Conservation (phyloP, 75 land plant genomes). For the Adiantum capillusveneris region DNA sequence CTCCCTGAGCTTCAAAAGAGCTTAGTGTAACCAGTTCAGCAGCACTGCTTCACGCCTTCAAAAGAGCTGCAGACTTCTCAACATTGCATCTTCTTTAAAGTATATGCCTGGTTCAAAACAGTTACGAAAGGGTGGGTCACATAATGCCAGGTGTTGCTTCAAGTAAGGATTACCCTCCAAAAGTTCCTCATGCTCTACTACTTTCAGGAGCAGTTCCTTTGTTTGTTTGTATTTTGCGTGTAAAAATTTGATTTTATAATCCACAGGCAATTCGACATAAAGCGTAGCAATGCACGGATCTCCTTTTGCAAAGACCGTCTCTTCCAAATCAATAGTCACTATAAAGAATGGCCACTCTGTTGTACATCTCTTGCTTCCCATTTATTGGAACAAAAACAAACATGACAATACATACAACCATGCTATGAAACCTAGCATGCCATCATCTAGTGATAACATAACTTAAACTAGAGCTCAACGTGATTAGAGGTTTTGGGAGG, state of each 20-base stretch:
- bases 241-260: slow-evolving; percentile 38
- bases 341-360: slow-evolving; percentile 85
- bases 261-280: slow-evolving; percentile 71
- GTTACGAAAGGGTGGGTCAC: too few species aligned
- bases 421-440: slow-evolving; percentile 82
- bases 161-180: slow-evolving; percentile 80
- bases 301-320: slow-evolving; percentile 91
- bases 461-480: too few species aligned
- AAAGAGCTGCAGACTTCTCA: too few species aligned
- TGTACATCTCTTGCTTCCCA: slow-evolving; percentile 69
- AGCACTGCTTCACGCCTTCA: too few species aligned
- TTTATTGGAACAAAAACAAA: too few species aligned
- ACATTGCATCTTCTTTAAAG: too few species aligned
- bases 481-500: too few species aligned
- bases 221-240: slow-evolving; percentile 58
- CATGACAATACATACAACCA: too few species aligned
- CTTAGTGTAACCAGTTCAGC: too few species aligned
- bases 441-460: slow-evolving; percentile 94
- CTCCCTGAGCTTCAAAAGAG: too few species aligned
- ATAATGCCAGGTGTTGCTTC: slow-evolving; percentile 70
- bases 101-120: too few species aligned
- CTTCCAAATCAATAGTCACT: slow-evolving; percentile 77
- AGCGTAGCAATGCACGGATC: slow-evolving; percentile 79
- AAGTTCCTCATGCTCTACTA: slow-evolving; percentile 71
- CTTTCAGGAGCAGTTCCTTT: slow-evolving; percentile 56